Conservation (phyloP, 2,329 filamentous ascomycete species). For the Pseudogymnoascus sp. region DNA sequence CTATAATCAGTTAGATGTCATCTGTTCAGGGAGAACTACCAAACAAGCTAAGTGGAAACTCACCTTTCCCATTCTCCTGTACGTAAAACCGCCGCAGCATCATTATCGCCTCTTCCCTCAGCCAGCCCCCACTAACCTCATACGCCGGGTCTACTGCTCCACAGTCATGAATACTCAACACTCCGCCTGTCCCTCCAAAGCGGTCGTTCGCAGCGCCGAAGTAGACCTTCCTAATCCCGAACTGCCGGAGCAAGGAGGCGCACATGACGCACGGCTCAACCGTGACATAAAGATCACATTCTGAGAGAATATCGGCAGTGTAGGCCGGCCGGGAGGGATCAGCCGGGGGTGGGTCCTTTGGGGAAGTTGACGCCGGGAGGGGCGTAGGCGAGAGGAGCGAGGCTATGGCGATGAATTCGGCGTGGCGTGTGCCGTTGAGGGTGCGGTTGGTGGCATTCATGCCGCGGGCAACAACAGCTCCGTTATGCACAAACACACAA, state of each 20-base stretch:
- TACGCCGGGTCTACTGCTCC: conserved; percentile 43
- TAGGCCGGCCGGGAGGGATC: conserved; percentile 41
- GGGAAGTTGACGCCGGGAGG: conserved; percentile 37
- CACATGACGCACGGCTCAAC: conserved; percentile 99
- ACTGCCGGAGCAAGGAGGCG: conserved; percentile 81
- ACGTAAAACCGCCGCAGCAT: conserved; percentile 91
- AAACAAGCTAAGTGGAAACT: conserved; percentile 18
- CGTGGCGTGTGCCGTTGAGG: conserved; percentile 85
- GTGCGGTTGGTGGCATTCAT: conserved; percentile 97
- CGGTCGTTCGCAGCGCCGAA: conserved; percentile 95
- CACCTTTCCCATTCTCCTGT: conserved; percentile 91
- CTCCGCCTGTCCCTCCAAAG: conserved; percentile 91
- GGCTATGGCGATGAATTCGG: conserved; percentile 83
- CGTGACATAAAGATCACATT: conserved; percentile 83
- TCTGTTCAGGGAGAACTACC: background rate
- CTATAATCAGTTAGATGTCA: conserved; percentile 11
- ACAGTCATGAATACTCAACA: conserved; percentile 66
- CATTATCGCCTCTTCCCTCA: conserved; percentile 87
- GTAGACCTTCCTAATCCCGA: conserved; percentile 80
- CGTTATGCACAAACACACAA: conserved; percentile 80
- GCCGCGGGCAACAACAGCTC: conserved; percentile 72
- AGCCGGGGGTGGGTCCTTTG: conserved; percentile 19
- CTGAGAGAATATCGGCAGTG: conserved; percentile 52
- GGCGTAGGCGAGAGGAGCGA: conserved; percentile 46
- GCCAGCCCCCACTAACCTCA: conserved; percentile 77